Base-by-base conservation (phyloP, 2,329 filamentous ascomycete genomes). In the Fusarium torulosum region DNA sequence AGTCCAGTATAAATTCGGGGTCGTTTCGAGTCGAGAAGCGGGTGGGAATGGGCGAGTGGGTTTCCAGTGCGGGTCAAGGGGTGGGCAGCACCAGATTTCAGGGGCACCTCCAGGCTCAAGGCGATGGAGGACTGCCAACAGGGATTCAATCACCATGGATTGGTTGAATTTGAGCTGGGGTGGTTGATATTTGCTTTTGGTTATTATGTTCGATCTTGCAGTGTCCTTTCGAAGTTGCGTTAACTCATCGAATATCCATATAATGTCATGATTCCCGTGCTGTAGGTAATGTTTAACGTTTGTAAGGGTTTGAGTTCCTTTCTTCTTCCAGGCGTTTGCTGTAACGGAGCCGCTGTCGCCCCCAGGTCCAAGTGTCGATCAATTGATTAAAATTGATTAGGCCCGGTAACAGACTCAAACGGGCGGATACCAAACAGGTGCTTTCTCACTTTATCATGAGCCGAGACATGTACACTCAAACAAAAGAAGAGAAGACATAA, bases 51-150 rank as follows among this genome's bases (percentile, higher is more conserved):
- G 51, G 50, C 42, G 59, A 20, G 63, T 66, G 56, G 56, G 55
- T 54, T 67, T 45, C 45, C 53, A 58, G 53, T 63, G 61, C 66
- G 61, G 66, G 66, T 70, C 66, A 69, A 65, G 67, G 66, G 62
- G 62, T 58, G 33, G 43, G 63, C 58, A 70, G 67, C 63, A 65
- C 63, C 59, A 70, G 67, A 70, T 70, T 70, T 70, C 67, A 70
- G 67, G 67, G 67, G 67, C 67, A 70, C 35, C 35, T 37, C 35
- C 9, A 37, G 17, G 35, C 17, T n/a, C 33, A 37, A 10, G 33
- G 33, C 33, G 17, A n/a, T 10, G 35, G 63, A 29, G 27, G 27
- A 29, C 62, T 67, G 46, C 54, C 52, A 53, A 44, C 66, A 69
- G 56, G 66, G 66, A 59, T 63, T 43, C 42, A 55, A 31, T 47